Evolutionary conservation across 768 basidiomycete genomes (phyloP).

Genomic region (Trametes cingulata): DNA sequence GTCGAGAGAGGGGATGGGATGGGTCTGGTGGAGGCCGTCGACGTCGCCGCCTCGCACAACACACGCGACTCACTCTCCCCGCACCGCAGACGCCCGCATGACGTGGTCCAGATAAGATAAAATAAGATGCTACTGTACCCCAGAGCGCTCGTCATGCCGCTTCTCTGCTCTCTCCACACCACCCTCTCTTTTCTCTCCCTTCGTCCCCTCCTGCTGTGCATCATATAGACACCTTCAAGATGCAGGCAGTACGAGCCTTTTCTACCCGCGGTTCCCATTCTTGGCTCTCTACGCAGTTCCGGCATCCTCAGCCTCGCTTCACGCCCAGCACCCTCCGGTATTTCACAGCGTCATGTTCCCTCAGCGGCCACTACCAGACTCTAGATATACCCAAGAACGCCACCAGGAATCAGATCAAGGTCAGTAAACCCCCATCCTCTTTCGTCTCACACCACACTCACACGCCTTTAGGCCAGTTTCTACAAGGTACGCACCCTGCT

Average conservation of each 20-base stretch:
- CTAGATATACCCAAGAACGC: conserved; percentile 37
- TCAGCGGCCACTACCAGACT: conserved; percentile 36
- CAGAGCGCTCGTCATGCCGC: too few relatives aligned
- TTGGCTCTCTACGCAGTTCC: neutral
- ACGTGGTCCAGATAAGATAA: conserved; percentile 3
- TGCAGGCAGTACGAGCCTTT: neutral
- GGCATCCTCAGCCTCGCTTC: neutral
- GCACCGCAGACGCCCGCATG: neutral
- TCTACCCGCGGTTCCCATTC: neutral
- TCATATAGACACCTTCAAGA: neutral
- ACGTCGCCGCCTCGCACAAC: conserved; percentile 12
- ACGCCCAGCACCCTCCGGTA: neutral
- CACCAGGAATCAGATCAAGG: conserved; percentile 39
- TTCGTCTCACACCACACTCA: neutral
- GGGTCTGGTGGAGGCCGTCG: too few relatives aligned
- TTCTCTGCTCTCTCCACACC: neutral
- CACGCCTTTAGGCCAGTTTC: conserved; percentile 33
- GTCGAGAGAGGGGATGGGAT: too few relatives aligned
- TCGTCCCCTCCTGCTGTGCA: neutral
- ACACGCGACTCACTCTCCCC: neutral
- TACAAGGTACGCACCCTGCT: conserved; percentile 37
- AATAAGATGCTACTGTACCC: neutral
- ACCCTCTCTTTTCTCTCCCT: too few relatives aligned
- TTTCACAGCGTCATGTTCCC: conserved; percentile 4
- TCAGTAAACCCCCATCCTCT: conserved; percentile 9